Evolutionary conservation across 2,329 filamentous ascomycete species (phyloP).

Genomic region (Cladophialophora psammophila): DNA sequence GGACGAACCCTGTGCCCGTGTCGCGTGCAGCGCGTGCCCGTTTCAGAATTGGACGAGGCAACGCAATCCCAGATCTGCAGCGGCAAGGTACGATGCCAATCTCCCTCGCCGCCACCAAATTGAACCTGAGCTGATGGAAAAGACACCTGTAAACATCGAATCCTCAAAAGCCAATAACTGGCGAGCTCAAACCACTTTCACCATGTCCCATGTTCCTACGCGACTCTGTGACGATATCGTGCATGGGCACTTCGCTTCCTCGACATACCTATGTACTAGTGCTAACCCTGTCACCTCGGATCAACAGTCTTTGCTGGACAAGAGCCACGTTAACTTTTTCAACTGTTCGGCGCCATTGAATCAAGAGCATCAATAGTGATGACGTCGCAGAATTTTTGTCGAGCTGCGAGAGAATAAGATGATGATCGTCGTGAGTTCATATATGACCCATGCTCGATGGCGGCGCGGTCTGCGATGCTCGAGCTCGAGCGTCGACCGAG

Average conservation of each 20-base stretch:
- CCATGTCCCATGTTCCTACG: not conserved
- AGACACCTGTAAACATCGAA: not conserved
- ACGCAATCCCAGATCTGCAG: not conserved
- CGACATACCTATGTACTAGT: too few relatives aligned
- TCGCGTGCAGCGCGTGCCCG: not conserved
- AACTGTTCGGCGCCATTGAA: not conserved
- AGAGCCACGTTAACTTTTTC: not conserved
- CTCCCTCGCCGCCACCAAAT: not conserved
- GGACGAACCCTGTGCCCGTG: not conserved
- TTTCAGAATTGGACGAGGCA: not conserved
- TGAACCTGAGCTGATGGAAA: not conserved
- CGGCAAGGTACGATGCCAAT: not conserved
- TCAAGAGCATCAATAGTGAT: not conserved
- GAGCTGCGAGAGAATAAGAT: not conserved
- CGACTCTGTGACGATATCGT: not conserved
- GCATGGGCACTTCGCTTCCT: not conserved
- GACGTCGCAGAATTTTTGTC: not conserved
- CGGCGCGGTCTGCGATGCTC: not conserved
- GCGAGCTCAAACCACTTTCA: not conserved
- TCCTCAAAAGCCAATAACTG: not conserved
- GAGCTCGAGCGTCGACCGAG: not conserved
- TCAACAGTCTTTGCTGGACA: not conserved
- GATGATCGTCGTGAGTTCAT: not conserved
- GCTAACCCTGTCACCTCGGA: too few relatives aligned
- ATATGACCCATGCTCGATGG: not conserved